Evolutionary conservation across 176 grass and related monocot species (phyloP), one percentile per base, ranked within the genome.

Genomic region (Hyparrhenia diplandra): DNA sequence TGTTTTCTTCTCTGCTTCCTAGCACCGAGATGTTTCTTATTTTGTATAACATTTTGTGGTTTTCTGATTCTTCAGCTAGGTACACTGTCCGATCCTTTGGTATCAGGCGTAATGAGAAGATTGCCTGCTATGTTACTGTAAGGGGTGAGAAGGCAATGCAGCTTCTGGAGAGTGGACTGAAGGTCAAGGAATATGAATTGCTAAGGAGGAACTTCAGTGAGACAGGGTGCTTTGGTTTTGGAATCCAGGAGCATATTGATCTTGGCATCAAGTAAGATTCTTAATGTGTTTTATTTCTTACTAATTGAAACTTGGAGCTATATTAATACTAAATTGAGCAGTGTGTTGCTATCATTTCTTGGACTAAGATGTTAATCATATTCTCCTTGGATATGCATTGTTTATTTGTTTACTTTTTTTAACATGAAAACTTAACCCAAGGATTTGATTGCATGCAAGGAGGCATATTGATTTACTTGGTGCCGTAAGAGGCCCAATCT

Each of bases 161-260:
- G 60, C 87, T 89, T 80, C 78, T 89, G 31, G 78, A 85, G 72
- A 89, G 87, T 89, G 87, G 87, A 23, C 58, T 89, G 20, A 85
- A 85, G 73, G 87, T 85, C 21, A 89, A 85, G 43, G 83, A 89
- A 47, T 89, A 85, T 65, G 87, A 89, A 37, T 37, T 85, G 21
- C 78, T 89, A 37, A 89, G 78, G 58, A 89, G 83, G 52, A 85
- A 85, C 72, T 89, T 89, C 59, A 85, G 87, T 73, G 82, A 85
- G 1, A 85, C 87, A 29, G 82, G 82, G 10, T 82, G 82, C 39
- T 89, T 89, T 64, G 82, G 82, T 42, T 89, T 89, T 67, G 87
- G 83, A 28, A 85, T 89, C 5, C 82, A 89, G 83, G 87, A 85
- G 25, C 87, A 85, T 55, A 89, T 89, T 67, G 82, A 89, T 85